A percentile compares a stretch with the other conserved stretches of the same genome.
Evolutionary conservation across 768 basidiomycete species (phyloP).

Genomic region (Glaciozyma martinii): DNA sequence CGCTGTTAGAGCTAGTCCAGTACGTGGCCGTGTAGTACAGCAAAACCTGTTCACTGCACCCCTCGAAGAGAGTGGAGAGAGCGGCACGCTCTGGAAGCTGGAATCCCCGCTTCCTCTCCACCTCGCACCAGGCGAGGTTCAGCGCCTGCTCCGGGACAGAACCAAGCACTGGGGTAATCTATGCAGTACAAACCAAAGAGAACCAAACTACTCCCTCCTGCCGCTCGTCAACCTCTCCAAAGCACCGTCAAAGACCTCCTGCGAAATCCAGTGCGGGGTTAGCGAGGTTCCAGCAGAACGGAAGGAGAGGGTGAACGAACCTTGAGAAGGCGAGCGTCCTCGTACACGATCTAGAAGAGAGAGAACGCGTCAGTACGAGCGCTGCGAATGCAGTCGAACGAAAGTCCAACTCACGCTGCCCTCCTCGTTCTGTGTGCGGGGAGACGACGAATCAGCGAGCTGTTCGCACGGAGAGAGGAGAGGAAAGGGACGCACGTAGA

Average conservation of each 20-base stretch:
- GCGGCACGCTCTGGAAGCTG: too few relatives aligned
- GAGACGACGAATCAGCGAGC: background rate
- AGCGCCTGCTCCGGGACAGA: too few relatives aligned
- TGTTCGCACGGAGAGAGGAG: background rate
- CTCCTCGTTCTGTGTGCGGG: slow-evolving; percentile 19
- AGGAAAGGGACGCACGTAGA: slow-evolving; percentile 14
- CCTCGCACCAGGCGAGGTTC: too few relatives aligned
- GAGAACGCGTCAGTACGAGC: background rate
- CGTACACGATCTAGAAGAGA: slow-evolving; percentile 19
- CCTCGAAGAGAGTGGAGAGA: too few relatives aligned
- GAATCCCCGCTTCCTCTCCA: background rate
- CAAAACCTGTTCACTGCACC: too few relatives aligned
- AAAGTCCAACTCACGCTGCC: slow-evolving; percentile 10
- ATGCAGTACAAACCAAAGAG: too few relatives aligned
- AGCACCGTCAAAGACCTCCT: background rate
- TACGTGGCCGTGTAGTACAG: too few relatives aligned
- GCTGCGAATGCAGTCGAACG: too few relatives aligned
- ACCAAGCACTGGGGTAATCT: too few relatives aligned
- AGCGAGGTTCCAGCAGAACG: background rate
- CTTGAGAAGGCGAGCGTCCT: slow-evolving; percentile 22
- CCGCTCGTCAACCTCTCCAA: background rate
- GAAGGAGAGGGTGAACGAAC: background rate
- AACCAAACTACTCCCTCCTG: too few relatives aligned
- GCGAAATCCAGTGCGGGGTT: background rate
- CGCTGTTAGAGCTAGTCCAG: too few relatives aligned